Conservation (phyloP, 768 basidiomycete species). For the Gloeostereum incarnatum region DNA sequence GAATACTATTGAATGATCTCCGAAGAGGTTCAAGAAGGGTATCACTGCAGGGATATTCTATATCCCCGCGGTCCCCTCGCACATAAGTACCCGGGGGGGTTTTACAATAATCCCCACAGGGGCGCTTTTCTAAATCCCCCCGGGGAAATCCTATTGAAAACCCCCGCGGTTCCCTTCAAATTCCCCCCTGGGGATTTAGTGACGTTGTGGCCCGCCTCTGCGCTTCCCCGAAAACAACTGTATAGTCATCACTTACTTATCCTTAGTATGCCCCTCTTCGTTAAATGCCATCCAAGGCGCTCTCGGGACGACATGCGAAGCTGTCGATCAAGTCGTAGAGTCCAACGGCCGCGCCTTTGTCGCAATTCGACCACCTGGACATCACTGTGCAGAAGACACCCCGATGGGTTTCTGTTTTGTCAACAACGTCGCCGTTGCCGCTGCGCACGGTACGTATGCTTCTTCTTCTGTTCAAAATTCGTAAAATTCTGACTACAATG, state of each 20-base stretch:
- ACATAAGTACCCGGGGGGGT: too few species aligned
- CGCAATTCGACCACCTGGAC: conserved; percentile 83
- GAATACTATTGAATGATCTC: too few species aligned
- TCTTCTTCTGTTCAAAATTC: background rate
- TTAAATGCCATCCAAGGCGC: conserved; percentile 75
- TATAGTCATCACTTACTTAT: background rate
- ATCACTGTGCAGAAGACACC: conserved; percentile 86
- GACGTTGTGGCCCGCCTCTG: too few species aligned
- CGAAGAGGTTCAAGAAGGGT: too few species aligned
- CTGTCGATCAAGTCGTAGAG: conserved; percentile 62
- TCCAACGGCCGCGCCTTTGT: conserved; percentile 56
- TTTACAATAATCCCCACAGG: too few species aligned
- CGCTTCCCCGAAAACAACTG: too few species aligned
- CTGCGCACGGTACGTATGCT: conserved; percentile 70
- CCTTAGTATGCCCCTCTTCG: conserved; percentile 68
- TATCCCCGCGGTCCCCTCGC: too few species aligned
- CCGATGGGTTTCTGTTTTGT: conserved; percentile 95
- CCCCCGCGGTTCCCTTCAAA: too few species aligned
- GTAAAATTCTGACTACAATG: background rate
- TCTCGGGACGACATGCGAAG: conserved; percentile 78
- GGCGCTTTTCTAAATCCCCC: too few species aligned
- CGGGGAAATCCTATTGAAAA: too few species aligned
- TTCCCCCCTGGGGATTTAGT: too few species aligned
- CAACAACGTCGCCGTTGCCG: conserved; percentile 87
- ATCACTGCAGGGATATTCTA: too few species aligned